Conservation (phyloP, 441 rosid species). For the Jatropha podagrica region DNA sequence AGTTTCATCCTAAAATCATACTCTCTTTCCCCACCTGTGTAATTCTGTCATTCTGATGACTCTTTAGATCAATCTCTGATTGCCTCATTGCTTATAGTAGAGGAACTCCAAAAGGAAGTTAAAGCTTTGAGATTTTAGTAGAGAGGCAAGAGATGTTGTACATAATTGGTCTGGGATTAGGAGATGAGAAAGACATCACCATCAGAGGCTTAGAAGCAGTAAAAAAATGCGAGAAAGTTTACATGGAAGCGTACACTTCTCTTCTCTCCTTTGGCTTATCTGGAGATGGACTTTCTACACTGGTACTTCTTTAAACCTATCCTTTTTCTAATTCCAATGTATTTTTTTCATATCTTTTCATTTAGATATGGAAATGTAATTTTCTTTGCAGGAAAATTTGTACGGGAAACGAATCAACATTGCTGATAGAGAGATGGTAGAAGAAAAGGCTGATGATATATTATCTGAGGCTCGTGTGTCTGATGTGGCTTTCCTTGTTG, state of each 20-base stretch:
- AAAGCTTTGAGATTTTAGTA: background rate
- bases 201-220: slow-evolving; percentile 82
- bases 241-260: slow-evolving; percentile 94
- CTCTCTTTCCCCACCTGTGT: no score
- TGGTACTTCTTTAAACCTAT: slow-evolving; percentile 35
- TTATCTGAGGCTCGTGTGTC: slow-evolving; percentile 53
- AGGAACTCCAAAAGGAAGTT: no score
- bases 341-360: background rate
- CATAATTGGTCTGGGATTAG: slow-evolving; percentile 82
- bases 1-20: no score
- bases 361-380: background rate
- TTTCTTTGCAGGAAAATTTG: slow-evolving; percentile 54
- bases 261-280: slow-evolving; percentile 91
- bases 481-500: slow-evolving; percentile 80
- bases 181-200: slow-evolving; percentile 83
- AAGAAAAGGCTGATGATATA: slow-evolving; percentile 71
- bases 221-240: slow-evolving; percentile 68
- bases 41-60: no score
- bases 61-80: no score
- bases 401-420: slow-evolving; percentile 62
- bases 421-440: slow-evolving; percentile 96
- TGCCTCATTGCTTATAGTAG: background rate
- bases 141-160: slow-evolving; percentile 51
- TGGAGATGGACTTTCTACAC: slow-evolving; percentile 63
- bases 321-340: background rate